Evolutionary conservation across 331 rosid species (phyloP).

Genomic region (Rhamnella rubrinervis): DNA sequence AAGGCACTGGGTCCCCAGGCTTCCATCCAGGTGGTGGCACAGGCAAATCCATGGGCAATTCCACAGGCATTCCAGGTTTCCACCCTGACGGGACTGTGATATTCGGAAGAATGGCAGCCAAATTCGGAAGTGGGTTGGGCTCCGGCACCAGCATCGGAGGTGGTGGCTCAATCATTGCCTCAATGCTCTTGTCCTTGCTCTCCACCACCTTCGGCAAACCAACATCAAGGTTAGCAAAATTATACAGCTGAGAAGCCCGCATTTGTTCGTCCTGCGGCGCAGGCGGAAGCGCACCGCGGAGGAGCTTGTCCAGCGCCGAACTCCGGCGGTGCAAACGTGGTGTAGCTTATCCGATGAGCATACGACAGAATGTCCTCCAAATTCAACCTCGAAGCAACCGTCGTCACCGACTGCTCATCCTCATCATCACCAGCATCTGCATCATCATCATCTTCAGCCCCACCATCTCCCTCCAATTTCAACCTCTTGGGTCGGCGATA

Average conservation of each 20-base stretch:
- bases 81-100: conserved; percentile 80
- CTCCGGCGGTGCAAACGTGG: conserved; percentile 95
- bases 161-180: conserved; percentile 65
- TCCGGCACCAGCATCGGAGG: conserved; percentile 23
- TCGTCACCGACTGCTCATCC: conserved; percentile 20
- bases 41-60: conserved; percentile 66
- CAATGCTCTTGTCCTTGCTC: conserved; percentile 56
- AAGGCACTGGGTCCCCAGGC: conserved; percentile 89
- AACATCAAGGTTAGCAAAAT: conserved; percentile 78
- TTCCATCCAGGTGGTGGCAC: conserved; percentile 97
- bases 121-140: conserved; percentile 46
- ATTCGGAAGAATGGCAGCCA: conserved; percentile 61
- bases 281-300: conserved; percentile 82
- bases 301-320: conserved; percentile 87
- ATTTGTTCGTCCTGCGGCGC: conserved; percentile 97
- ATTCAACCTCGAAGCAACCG: conserved; percentile 64
- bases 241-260: conserved; percentile 89
- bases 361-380: conserved; percentile 70
- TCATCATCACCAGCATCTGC: not conserved
- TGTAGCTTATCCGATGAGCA: conserved; percentile 83
- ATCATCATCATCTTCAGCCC: conserved; percentile 38
- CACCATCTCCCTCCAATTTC: conserved; percentile 37
- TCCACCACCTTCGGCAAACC: conserved; percentile 76
- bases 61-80: conserved; percentile 96
- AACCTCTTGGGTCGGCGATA: conserved; percentile 53